Base-by-base conservation (phyloP, 805 yeast genomes). In the Spencermartinsiella europaea region DNA sequence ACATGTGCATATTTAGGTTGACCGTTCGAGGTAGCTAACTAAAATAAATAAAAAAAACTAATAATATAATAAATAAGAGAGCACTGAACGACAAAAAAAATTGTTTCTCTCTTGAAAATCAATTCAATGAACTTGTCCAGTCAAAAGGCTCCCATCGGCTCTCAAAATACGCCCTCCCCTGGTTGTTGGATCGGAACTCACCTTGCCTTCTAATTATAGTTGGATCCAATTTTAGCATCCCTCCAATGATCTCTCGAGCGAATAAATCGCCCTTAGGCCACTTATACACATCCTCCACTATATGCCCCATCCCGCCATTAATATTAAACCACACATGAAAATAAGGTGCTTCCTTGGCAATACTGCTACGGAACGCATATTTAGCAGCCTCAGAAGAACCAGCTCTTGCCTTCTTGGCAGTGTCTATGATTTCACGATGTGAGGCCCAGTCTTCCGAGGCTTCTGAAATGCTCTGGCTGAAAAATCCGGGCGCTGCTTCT, bases 241-340 rank as follows among this genome's bases (percentile, higher is more conserved):
- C 77, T 5, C 78, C 79, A 34, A 75, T 58, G 3, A 74, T 67
- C 34, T 68, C 64, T 33, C 79, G 57, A 4, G 72, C 76, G 56
- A 75, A 73, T 39, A 35, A 46, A 47, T 74, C 79, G 8, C 70
- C 73, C 39, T 55, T 57, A 0, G 80, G 79, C 80, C 80, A 76
- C 2, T 42, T 25, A 1, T 51, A 36, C 0, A 52, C 47, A 46
- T 70, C 64, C 48, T 76, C 80, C 5, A 75, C 65, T 5, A 76
- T 72, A 55, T 75, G 80, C 1, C 77, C 80, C 35, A 72, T 42
- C 0, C 80, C 80, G 17, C 78, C 79, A 40, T 70, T 66, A 4
- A 70, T 38, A 16, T 61, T 61, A 42, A 72, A 58, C 80, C 80
- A 76, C 5, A 71, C 74, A 53, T 75, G 80, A 55, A 72, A 74